Conservation (phyloP, 2,329 filamentous ascomycete species). For the Tolypocladium nubicola region DNA sequence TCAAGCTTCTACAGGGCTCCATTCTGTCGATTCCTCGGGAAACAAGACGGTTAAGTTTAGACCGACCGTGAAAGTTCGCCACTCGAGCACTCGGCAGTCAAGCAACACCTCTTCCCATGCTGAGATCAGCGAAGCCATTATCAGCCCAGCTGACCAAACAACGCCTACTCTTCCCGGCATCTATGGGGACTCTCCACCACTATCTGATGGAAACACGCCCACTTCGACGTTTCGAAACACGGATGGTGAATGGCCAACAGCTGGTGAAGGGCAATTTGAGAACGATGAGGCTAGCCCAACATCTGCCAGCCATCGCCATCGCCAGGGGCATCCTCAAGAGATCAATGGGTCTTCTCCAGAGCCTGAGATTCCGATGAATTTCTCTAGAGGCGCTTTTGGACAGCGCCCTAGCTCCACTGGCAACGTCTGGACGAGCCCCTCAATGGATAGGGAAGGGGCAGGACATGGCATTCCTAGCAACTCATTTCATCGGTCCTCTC, state of each 20-base stretch:
- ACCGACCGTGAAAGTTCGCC: conserved; percentile 9
- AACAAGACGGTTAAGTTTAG: conserved; percentile 17
- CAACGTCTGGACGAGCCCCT: background rate
- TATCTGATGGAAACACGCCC: too few species aligned
- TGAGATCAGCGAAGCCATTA: background rate
- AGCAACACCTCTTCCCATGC: conserved; percentile 3
- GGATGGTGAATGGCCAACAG: background rate
- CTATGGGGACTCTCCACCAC: background rate
- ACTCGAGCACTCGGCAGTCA: conserved; percentile 5
- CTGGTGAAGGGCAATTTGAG: background rate
- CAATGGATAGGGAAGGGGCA: background rate
- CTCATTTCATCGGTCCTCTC: background rate
- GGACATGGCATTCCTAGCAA: background rate
- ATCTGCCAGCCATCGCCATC: background rate
- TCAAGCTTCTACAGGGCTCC: background rate
- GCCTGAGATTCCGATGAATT: background rate
- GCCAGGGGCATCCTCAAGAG: background rate
- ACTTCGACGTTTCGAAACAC: background rate
- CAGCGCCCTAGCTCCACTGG: background rate
- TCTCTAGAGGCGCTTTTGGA: conserved; percentile 1
- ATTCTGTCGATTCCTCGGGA: conserved; percentile 9
- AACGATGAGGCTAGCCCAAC: background rate
- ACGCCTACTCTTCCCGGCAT: background rate
- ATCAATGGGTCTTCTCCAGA: background rate
- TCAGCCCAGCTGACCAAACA: conserved; percentile 1